A percentile compares a stretch with the other conserved stretches of the same genome.
These are phyloP conservation scores for Nadsonia starkeyi-henricii DNA, from an alignment of 1,139 yeast species.

Conservation along the genomic window DNA sequence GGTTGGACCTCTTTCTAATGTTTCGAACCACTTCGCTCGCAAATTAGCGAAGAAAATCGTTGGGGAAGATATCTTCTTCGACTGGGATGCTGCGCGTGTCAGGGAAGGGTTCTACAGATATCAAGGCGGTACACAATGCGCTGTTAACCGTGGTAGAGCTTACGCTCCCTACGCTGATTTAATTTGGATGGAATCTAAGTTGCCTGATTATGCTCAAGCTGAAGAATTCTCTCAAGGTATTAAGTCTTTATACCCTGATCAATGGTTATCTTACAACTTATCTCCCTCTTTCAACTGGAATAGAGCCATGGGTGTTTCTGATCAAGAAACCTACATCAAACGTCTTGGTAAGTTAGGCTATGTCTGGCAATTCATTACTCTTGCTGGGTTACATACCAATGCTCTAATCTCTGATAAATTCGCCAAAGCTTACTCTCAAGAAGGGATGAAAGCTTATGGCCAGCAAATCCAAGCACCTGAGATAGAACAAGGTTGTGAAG, in stretches of 20 bases:
- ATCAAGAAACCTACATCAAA: constrained; percentile 81
- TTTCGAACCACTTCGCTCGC: constrained; percentile 72
- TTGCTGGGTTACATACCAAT: constrained; percentile 94
- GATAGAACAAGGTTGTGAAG: constrained; percentile 82
- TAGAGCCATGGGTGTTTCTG: constrained; percentile 75
- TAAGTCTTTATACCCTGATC: constrained; percentile 64
- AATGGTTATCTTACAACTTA: constrained; percentile 92
- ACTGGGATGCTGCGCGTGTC: constrained; percentile 95
- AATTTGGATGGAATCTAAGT: constrained; percentile 97
- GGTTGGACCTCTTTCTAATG: constrained; percentile 62
- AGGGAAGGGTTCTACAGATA: constrained; percentile 97
- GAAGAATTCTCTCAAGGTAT: constrained; percentile 91
- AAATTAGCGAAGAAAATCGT: constrained; percentile 59
- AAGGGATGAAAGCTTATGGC: constrained; percentile 95
- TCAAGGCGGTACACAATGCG: constrained; percentile 94
- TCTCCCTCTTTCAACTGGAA: constrained; percentile 98
- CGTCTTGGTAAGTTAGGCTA: constrained; percentile 84
- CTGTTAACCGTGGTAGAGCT: constrained; percentile 93
- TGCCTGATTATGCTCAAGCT: constrained; percentile 89
- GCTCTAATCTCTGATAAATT: constrained; percentile 86
- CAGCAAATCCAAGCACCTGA: constrained; percentile 76
- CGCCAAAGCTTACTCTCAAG: constrained; percentile 60
- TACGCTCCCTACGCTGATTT: constrained; percentile 91
- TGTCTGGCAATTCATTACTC: constrained; percentile 95
- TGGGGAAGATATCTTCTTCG: constrained; percentile 77